Evolutionary conservation across 192 early-diverging fungal species (phyloP).

Genomic region (Entomortierella chlamydospora): DNA sequence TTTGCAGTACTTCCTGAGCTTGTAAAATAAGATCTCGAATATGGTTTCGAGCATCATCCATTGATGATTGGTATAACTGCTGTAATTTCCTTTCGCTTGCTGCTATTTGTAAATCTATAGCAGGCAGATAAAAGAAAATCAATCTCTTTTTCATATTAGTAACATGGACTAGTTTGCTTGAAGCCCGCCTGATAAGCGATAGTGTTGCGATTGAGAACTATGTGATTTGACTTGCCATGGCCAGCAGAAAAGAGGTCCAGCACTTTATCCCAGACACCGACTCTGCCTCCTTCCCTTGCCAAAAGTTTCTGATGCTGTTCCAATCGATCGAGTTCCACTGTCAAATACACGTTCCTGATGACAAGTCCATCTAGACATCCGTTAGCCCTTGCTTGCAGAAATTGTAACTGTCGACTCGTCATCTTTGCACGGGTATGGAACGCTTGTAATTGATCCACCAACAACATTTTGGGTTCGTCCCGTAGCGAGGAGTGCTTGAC

Average conservation of each 20-base stretch:
- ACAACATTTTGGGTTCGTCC: conserved; percentile 15
- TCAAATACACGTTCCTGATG: conserved; percentile 61
- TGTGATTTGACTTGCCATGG: conserved; percentile 19
- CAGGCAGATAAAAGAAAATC: neutral
- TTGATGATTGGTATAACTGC: conserved; percentile 26
- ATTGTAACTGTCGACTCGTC: conserved; percentile 59
- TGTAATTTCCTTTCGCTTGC: conserved; percentile 13
- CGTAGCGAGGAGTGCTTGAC: conserved; percentile 59
- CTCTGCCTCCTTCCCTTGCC: conserved; percentile 1
- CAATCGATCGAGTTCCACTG: conserved; percentile 32
- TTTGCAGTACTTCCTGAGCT: conserved; percentile 40
- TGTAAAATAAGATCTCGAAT: conserved; percentile 42
- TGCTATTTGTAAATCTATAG: conserved; percentile 10
- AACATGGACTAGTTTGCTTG: no score
- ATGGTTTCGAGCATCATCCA: conserved; percentile 35
- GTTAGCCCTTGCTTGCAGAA: conserved; percentile 59
- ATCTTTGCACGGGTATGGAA: conserved; percentile 55
- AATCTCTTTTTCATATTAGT: no score
- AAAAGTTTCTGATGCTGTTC: conserved; percentile 32
- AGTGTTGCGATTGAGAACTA: no score
- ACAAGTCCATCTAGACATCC: conserved; percentile 65
- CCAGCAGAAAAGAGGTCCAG: conserved; percentile 1
- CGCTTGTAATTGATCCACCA: conserved; percentile 51
- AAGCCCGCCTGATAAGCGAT: no score
- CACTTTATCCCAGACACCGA: conserved; percentile 15